Evolutionary conservation across 257 asterid genomes (phyloP), one percentile per base, ranked within the genome.

Genomic region (Cinchona pubescens): DNA sequence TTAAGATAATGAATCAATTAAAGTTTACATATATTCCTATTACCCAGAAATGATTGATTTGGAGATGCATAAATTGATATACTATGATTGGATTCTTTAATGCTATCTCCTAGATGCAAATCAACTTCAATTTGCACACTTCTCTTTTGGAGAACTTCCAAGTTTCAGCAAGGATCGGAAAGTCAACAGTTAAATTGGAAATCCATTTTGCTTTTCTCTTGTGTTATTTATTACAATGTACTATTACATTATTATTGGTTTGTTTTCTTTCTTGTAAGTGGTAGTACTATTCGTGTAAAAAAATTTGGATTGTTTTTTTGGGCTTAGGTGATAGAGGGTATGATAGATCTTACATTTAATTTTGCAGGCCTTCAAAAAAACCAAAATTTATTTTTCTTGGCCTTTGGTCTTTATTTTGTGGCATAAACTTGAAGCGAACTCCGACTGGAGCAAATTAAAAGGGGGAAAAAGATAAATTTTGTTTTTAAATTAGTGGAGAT

Each of bases 1-100:
- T 27, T 59, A 25, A 58, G 29, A 40, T 53, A 73, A 58, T 72
- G 58, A 73, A 73, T 66, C n/a, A n/a, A n/a, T n/a, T n/a, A n/a
- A n/a, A n/a, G n/a, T n/a, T n/a, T n/a, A n/a, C n/a, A n/a, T n/a
- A n/a, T n/a, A n/a, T n/a, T n/a, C n/a, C n/a, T n/a, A n/a, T n/a
- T 19, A 16, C 29, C 58, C 32, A 58, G 37, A n/a, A 67, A 42
- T 42, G 51, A 15, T 23, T 48, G 16, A 35, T 8, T 37, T 66
- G 71, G 51, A 35, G 30, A 65, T 56, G 34, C 12, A 13, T 4
- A 27, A 27, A 29, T 23, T 66, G 71, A 40, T 66, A 35, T 38
- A n/a, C n/a, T n/a, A 40, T 66, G 19, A 11, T 40, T 37, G 42
- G 51, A 30, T n/a, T 40, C 53, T 25, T 67, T 14, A 42, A 27